A percentile compares a stretch with the other conserved stretches of the same genome.
phyloP scores from a whole-genome alignment of 192 early-diverging fungal genomes.

The Borealophlyctis nickersoniae region DNA sequence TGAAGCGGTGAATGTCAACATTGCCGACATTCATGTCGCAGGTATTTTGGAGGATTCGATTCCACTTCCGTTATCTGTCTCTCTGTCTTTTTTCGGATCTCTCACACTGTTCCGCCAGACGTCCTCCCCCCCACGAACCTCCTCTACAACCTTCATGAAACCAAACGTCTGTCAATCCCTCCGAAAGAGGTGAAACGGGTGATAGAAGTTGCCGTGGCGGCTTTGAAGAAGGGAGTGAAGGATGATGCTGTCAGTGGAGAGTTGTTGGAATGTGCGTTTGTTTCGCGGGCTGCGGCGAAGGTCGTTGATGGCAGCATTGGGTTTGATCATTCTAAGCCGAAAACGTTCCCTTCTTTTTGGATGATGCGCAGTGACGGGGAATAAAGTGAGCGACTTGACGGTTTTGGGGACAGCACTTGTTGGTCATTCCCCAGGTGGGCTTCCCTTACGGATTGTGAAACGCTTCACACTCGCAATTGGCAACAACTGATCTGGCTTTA shows the following conservation, averaged over 20 bases:
- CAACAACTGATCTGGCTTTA: background rate
- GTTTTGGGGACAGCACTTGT: slow-evolving; percentile 7
- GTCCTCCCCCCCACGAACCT: background rate
- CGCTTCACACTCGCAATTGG: too few relatives aligned
- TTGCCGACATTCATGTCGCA: background rate
- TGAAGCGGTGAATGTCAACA: background rate
- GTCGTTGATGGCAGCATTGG: too few relatives aligned
- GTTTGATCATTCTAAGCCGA: background rate
- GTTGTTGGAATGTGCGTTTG: background rate
- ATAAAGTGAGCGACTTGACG: slow-evolving; percentile 4
- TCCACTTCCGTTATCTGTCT: background rate
- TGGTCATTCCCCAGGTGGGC: slow-evolving; percentile 13
- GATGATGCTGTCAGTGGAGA: background rate
- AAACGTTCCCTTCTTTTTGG: background rate
- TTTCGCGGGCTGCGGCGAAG: background rate
- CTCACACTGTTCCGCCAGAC: background rate
- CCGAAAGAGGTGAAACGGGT: background rate
- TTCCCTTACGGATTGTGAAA: background rate
- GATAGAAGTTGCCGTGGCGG: background rate
- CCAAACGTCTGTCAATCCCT: background rate
- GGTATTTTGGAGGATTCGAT: too few relatives aligned
- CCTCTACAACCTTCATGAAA: background rate
- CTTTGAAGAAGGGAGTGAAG: background rate
- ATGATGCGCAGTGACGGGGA: slow-evolving; percentile 14
- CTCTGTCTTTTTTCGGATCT: background rate